Evolutionary conservation across 345 rosid genomes (phyloP), one percentile per base, ranked within the genome.

Genomic region (Bruguiera sexangula): DNA sequence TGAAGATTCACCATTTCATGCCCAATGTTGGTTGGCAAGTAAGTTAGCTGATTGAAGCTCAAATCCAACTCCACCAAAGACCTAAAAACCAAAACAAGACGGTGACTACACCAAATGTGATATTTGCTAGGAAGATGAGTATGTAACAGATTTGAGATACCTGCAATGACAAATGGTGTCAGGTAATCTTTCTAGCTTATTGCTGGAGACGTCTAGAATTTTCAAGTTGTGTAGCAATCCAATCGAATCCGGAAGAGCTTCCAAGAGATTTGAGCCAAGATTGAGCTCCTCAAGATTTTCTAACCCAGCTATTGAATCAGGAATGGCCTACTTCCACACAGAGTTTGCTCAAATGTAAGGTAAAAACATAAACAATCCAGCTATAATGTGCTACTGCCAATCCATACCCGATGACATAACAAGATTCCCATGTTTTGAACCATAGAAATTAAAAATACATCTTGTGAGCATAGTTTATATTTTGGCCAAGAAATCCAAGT

Each of bases 1-100:
- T 84, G 85, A 29, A 92, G 88, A 37, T 80, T 82, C 55, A 80
- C 79, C 75, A 88, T 65, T 70, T 85, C 98, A 71, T 71, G 72
- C 37, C 98, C 98, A 18, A 92, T 87, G 78, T 92, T 88, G 21
- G 98, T 90, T 27, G 98, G 98, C 85, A 92, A 87, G 76, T 85
- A 88, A 0, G 91, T 71, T 54, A 92, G 85, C 55, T 69, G 75
- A 76, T 92, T 92, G 85, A 88, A 89, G 81, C 96, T 88, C n/a
- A 79, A 90, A 67, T 92, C 92, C 81, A 92, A 78, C 65, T 88
- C 88, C 69, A 88, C 84, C 76, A 92, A 68, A 8, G 88, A 83
- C 63, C 98, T 92, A 80, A 46, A 64, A 66, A 65, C 30, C n/a
- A 32, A 46, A 67, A 60, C 3, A 21, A 6, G 24, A 48, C 30